Evolutionary conservation across 192 early-diverging fungal genomes (phyloP).

Genomic region (Jimgerdemannia flammicorona): DNA sequence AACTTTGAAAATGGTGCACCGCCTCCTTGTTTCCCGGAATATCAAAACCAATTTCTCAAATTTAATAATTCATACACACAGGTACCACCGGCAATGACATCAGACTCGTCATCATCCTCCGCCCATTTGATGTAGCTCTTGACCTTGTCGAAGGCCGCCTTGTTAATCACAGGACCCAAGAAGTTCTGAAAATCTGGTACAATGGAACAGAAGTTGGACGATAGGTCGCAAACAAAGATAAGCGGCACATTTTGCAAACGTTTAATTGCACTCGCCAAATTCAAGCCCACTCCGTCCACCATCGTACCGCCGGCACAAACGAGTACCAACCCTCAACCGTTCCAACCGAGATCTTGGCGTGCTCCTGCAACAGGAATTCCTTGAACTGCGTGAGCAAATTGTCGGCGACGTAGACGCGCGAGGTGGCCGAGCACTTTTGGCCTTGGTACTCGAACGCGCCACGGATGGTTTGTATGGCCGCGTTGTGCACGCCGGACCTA

Average conservation of each 20-base stretch:
- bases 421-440: conserved; percentile 98
- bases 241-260: conserved; percentile 16
- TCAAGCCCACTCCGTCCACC: not conserved
- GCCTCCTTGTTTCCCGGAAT: too few species aligned
- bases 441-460: conserved; percentile 96
- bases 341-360: conserved; percentile 79
- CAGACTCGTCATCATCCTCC: conserved; percentile 55
- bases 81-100: conserved; percentile 89
- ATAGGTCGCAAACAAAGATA: conserved; percentile 7
- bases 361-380: conserved; percentile 56
- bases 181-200: conserved; percentile 77
- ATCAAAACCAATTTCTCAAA: too few species aligned
- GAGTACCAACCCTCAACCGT: conserved; percentile 47
- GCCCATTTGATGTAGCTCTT: conserved; percentile 86
- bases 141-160: conserved; percentile 91
- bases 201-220: conserved; percentile 4
- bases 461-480: conserved; percentile 88
- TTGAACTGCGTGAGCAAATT: conserved; percentile 77
- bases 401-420: conserved; percentile 86
- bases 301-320: not conserved
- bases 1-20: not conserved
- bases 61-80: not conserved
- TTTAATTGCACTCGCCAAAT: not conserved
- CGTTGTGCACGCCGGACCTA: conserved; percentile 67
- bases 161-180: conserved; percentile 87